phyloP scores from a whole-genome alignment of 495 filamentous ascomycete species.

The Annulohypoxylon bovei region DNA sequence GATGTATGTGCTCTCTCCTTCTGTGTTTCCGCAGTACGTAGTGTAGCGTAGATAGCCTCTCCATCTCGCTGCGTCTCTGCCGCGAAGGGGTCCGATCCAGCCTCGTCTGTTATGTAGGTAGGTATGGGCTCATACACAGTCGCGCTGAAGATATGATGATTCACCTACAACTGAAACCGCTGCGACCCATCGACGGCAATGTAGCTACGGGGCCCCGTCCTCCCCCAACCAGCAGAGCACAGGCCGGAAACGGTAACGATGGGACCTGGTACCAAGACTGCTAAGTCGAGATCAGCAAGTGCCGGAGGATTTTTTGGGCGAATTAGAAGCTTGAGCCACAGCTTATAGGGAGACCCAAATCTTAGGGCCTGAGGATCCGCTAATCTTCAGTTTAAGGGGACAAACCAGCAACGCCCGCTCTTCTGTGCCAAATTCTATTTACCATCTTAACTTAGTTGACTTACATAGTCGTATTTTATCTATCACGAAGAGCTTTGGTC shows the following conservation, averaged over 20 bases:
- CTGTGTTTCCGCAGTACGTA: neutral
- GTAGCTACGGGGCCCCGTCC: constrained; percentile 22
- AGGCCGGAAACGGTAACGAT: constrained; percentile 38
- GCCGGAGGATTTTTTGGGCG: constrained; percentile 34
- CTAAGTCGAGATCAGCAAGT: constrained; percentile 31
- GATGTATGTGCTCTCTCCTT: neutral
- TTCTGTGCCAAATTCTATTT: neutral
- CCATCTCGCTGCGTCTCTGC: neutral
- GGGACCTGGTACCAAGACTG: constrained; percentile 25
- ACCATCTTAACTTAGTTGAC: neutral
- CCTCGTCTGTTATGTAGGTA: neutral
- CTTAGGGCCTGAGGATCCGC: constrained; percentile 29
- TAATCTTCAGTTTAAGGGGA: constrained; percentile 16
- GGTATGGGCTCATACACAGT: neutral
- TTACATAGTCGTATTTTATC: constrained; percentile 1
- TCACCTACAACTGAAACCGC: constrained; percentile 5
- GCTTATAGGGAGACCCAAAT: constrained; percentile 11
- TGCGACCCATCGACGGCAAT: constrained; percentile 6
- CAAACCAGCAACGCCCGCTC: neutral
- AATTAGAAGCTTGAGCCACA: constrained; percentile 21
- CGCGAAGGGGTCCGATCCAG: neutral
- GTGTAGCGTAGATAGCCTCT: neutral
- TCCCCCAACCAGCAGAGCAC: constrained; percentile 22
- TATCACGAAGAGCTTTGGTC: constrained; percentile 7
- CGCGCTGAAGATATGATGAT: constrained; percentile 2